Conservation (phyloP, 1,139 yeast genomes). For the Sugiyamaella xylanicola region DNA sequence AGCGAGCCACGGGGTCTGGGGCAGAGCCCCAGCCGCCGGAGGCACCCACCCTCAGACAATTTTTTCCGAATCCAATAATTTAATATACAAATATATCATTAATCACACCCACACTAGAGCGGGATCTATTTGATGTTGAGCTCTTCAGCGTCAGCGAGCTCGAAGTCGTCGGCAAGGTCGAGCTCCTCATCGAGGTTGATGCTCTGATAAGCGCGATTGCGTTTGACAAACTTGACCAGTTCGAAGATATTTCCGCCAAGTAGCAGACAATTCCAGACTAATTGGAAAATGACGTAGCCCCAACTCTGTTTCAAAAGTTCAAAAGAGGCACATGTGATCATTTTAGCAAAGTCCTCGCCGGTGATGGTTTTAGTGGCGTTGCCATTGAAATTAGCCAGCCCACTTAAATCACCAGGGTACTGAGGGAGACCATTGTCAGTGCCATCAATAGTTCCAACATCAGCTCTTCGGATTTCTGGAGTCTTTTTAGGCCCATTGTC, state of each 20-base stretch:
- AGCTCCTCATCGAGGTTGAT: not conserved
- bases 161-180: slow-evolving; percentile 7
- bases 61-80: too few relatives aligned
- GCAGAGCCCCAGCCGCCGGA: not conserved
- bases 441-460: not conserved
- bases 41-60: not conserved
- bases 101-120: too few relatives aligned
- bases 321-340: not conserved
- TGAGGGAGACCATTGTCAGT: not conserved
- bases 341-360: slow-evolving; percentile 7
- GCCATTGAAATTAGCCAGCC: not conserved
- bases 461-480: not conserved
- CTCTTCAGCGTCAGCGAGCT: slow-evolving; percentile 11
- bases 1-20: not conserved
- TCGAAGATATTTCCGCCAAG: slow-evolving; percentile 8
- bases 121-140: slow-evolving; percentile 2
- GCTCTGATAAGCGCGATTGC: not conserved
- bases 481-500: too few relatives aligned
- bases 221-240: not conserved
- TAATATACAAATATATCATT: not conserved
- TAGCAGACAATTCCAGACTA: not conserved
- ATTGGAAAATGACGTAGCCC: not conserved
- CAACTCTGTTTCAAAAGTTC: not conserved
- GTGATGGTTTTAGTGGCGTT: not conserved
- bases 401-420: not conserved